A percentile compares a stretch with the other conserved stretches of the same genome.
These are phyloP conservation scores for Naganishia antarctica DNA, from an alignment of 768 basidiomycete species.

Conservation along the genomic window DNA sequence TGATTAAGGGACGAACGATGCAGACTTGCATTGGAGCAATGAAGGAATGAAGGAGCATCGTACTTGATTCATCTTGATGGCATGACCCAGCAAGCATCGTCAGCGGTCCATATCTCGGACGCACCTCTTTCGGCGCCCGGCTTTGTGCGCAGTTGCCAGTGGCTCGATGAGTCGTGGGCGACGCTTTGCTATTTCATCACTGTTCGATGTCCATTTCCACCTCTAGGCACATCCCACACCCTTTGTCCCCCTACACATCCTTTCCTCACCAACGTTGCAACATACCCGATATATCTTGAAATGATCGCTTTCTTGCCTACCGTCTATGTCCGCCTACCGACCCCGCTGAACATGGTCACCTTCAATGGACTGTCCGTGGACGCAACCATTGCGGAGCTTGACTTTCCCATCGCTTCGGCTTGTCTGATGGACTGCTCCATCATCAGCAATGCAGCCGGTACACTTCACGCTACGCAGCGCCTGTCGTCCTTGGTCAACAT, in stretches of 20 bases:
- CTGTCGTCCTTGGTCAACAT: constrained; percentile 19
- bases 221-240: too few species aligned
- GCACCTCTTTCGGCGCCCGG: background rate
- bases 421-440: background rate
- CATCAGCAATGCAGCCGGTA: background rate
- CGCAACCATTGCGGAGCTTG: constrained; percentile 12
- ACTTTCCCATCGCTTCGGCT: background rate
- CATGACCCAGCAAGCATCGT: constrained; percentile 19
- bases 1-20: too few species aligned
- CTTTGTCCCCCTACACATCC: too few species aligned
- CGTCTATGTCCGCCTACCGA: constrained; percentile 40
- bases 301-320: constrained; percentile 31
- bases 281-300: background rate
- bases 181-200: too few species aligned
- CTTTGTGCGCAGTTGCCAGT: too few species aligned
- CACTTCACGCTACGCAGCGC: constrained; percentile 49
- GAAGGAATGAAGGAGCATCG: too few species aligned
- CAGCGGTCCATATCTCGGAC: constrained; percentile 2
- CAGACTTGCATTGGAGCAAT: too few species aligned
- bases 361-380: constrained; percentile 23
- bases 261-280: background rate
- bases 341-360: constrained; percentile 30
- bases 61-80: too few species aligned
- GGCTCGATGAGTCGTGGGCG: too few species aligned
- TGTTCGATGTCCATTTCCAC: too few species aligned